Evolutionary conservation across 768 basidiomycete genomes (phyloP), one percentile per base, ranked within the genome.

Genomic region (Mrakia frigida): DNA sequence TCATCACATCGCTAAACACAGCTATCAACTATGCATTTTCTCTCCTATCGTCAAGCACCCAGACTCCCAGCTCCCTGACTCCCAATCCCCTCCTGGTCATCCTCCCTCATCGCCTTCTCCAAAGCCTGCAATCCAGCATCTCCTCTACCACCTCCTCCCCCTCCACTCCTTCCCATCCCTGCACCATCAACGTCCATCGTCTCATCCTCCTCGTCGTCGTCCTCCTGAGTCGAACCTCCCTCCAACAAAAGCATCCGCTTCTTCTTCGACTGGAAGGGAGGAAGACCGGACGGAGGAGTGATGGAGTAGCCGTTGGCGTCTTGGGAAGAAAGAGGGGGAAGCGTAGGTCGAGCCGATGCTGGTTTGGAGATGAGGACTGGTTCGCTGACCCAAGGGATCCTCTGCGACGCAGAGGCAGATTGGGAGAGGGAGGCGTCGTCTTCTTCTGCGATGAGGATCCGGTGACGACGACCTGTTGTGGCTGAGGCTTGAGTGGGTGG

Each of bases 21-120:
- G n/a, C n/a, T n/a, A n/a, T n/a, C n/a, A n/a, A n/a, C n/a, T n/a
- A n/a, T n/a, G n/a, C n/a, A n/a, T n/a, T 1, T 4, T 14, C 46
- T 18, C 14, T 50, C 16, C 16, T 14, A 50, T 14, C 43, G 43
- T 50, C 46, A 50, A 50, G 16, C 46, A 21, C 46, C 46, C 3
- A 50, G 21, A 21, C 46, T 50, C 46, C 46, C 2, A 43, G 9
- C 14, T 2, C 43, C 43, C 43, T 41, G 39, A 56, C 56, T 56
- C 56, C 28, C 56, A 56, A 56, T 28, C 56, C 61, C 35, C 65
- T 68, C 35, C 65, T 39, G 18, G 39, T 68, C 65, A 68, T 68
- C 65, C 65, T 68, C 65, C 37, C 37, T 68, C 65, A 68, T 37
- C 37, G 65, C 65, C 37, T 37, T 39, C 25, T 41, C 37, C 35